Evolutionary conservation across 352 stramenopile species (phyloP).

Genomic region (Phytophthora megakarya): DNA sequence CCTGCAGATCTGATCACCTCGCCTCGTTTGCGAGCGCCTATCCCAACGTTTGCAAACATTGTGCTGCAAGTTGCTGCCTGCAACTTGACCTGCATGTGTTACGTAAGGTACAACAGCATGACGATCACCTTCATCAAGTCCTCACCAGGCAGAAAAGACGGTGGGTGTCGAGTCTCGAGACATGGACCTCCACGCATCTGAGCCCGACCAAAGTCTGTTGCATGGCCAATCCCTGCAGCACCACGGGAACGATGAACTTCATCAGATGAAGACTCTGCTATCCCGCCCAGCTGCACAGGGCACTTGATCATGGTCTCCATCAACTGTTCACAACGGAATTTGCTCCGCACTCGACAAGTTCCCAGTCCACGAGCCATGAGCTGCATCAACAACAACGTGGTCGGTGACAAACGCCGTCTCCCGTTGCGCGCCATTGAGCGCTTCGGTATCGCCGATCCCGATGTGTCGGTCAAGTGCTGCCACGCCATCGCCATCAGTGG

Average conservation of each 20-base stretch:
- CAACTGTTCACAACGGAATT: conserved; percentile 16
- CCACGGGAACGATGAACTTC: background rate
- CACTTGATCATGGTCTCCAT: background rate
- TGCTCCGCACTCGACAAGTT: conserved; percentile 8
- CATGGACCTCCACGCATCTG: conserved; percentile 35
- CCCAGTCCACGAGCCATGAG: conserved; percentile 17
- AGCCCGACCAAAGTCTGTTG: conserved; percentile 9
- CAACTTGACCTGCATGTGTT: no score
- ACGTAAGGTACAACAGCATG: background rate
- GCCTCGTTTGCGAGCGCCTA: conserved; percentile 30
- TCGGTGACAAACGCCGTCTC: conserved; percentile 29
- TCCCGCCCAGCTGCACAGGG: conserved; percentile 23
- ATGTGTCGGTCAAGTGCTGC: conserved; percentile 42
- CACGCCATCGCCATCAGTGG: conserved; percentile 42
- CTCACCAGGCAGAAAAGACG: conserved; percentile 13
- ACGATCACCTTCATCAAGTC: conserved; percentile 15
- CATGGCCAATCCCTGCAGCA: conserved; percentile 20
- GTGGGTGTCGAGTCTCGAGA: background rate
- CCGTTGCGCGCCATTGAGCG: conserved; percentile 46
- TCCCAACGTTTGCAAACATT: conserved; percentile 15
- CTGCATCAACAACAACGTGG: conserved; percentile 19
- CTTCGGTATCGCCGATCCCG: conserved; percentile 34
- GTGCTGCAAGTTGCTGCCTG: background rate
- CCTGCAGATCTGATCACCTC: conserved; percentile 13
- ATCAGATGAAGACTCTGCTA: conserved; percentile 1